Base-by-base conservation (phyloP, 179 eudicot genomes). In the Beta lomatogona region DNA sequence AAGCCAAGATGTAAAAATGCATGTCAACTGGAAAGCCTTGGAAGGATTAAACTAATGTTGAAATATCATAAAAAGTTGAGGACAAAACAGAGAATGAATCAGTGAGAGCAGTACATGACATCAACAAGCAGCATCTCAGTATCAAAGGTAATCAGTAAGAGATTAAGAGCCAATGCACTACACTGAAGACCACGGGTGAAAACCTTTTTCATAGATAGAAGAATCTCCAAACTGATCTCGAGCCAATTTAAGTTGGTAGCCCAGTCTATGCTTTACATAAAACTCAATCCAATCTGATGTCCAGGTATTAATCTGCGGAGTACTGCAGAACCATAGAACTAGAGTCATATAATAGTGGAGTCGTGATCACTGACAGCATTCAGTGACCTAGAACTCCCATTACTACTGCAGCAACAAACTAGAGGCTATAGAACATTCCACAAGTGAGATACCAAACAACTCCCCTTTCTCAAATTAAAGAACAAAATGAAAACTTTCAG, bases 281-380 rank as follows among this genome's bases (percentile, higher is more conserved):
- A 96, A 96, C 77, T 94, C 92, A 55, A 94, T 82, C 99, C 98
- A 96, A 68, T 94, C 93, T n/a, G 97, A 89, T 41, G 93, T 90
- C 99, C 99, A 96, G n/a, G 92, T 91, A 81, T 96, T 96, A 73
- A 87, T 88, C 92, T 96, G 97, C 45, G 95, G 99, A 78, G 99
- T 96, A 88, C 99, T 96, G 88, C 80, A 89, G 48, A 75, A 70
- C 9, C 68, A 73, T 28, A 53, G 55, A 65, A 65, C 61, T n/a
- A 80, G 28, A 48, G 71, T 53, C 77, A 22, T 82, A 54, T 63
- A 61, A 21, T 60, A 48, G 53, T 5, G 41, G 41, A 21, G 59
- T 21, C 15, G 25, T 9, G 45, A 79, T 16, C 54, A 46, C 31
- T 36, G 22, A n/a, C 50, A 50, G 25, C n/a, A 36, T 31, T 36